A percentile compares a stretch with the other conserved stretches of the same genome.
phyloP scores from a whole-genome alignment of 2,329 filamentous ascomycete genomes.

The Biscogniauxia sp. region DNA sequence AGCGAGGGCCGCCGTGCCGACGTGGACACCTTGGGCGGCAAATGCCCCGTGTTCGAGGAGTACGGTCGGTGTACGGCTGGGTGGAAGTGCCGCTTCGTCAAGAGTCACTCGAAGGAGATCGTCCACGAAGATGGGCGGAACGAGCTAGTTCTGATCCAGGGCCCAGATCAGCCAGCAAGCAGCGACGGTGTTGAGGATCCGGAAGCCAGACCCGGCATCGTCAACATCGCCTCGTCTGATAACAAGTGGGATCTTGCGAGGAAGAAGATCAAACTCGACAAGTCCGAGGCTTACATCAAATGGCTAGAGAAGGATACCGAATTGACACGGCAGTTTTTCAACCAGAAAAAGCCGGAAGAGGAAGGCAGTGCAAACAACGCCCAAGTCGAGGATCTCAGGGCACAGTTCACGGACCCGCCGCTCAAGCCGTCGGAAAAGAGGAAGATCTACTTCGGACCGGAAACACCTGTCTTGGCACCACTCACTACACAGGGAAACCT shows the following conservation, averaged over 20 bases:
- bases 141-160: conserved; percentile 71
- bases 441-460: conserved; percentile 86
- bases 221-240: conserved; percentile 69
- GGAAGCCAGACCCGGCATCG: conserved; percentile 59
- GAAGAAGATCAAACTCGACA: conserved; percentile 67
- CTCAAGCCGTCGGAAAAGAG: conserved; percentile 92
- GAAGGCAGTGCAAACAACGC: conserved; percentile 34
- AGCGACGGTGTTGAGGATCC: conserved; percentile 44
- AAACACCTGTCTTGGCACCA: conserved; percentile 91
- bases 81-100: conserved; percentile 92
- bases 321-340: conserved; percentile 46
- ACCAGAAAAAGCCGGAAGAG: conserved; percentile 41
- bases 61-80: conserved; percentile 77
- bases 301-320: conserved; percentile 72
- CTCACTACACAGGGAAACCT: conserved; percentile 96
- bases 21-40: conserved; percentile 69
- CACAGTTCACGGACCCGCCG: conserved; percentile 80
- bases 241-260: conserved; percentile 74
- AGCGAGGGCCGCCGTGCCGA: conserved; percentile 78
- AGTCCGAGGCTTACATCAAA: conserved; percentile 70
- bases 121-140: conserved; percentile 75
- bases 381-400: conserved; percentile 65
- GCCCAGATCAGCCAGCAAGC: conserved; percentile 39
- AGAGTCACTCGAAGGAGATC: conserved; percentile 81
- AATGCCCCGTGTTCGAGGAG: conserved; percentile 78